A percentile compares a stretch with the other conserved stretches of the same genome.
Conservation (phyloP, 768 basidiomycete genomes). For the Calocera viscosa region DNA sequence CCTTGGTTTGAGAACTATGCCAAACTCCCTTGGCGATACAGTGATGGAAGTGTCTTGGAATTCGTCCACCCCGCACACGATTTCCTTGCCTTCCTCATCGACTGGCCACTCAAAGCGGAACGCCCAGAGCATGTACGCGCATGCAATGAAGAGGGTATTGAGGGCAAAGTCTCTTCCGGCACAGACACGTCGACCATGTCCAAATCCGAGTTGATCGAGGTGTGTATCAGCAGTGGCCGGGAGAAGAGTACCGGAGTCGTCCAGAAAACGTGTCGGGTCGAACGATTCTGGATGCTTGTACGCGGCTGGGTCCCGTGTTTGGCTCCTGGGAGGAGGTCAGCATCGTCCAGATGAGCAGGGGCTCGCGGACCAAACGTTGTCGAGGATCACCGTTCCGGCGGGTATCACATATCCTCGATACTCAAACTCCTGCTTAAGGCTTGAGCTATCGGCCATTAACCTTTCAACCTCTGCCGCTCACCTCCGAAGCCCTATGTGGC, state of each 20-base stretch:
- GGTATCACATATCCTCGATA: conserved; percentile 38
- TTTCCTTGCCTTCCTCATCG: conserved; percentile 35
- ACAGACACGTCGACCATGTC: conserved; percentile 30
- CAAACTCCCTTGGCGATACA: not conserved
- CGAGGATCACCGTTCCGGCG: conserved; percentile 25
- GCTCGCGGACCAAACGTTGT: conserved; percentile 18
- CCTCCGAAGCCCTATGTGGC: not conserved
- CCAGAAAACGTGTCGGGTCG: conserved; percentile 30
- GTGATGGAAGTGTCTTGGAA: not conserved
- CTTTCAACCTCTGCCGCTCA: not conserved
- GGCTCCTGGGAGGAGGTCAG: conserved; percentile 25
- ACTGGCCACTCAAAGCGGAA: conserved; percentile 34
- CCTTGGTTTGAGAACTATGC: not conserved
- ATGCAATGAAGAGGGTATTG: conserved; percentile 35
- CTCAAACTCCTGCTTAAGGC: conserved; percentile 30
- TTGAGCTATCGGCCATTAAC: not conserved
- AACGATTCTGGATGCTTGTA: conserved; percentile 35
- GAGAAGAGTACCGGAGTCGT: conserved; percentile 22
- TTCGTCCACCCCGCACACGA: conserved; percentile 16
- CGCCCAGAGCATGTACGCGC: conserved; percentile 34
- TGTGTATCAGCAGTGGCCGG: conserved; percentile 16
- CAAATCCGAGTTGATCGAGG: conserved; percentile 2
- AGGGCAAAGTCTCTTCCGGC: conserved; percentile 46
- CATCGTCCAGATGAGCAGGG: conserved; percentile 9
- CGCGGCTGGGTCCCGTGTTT: conserved; percentile 30